phyloP scores from a whole-genome alignment of 1,284 basidiomycete species.

The Mycena sp. region DNA sequence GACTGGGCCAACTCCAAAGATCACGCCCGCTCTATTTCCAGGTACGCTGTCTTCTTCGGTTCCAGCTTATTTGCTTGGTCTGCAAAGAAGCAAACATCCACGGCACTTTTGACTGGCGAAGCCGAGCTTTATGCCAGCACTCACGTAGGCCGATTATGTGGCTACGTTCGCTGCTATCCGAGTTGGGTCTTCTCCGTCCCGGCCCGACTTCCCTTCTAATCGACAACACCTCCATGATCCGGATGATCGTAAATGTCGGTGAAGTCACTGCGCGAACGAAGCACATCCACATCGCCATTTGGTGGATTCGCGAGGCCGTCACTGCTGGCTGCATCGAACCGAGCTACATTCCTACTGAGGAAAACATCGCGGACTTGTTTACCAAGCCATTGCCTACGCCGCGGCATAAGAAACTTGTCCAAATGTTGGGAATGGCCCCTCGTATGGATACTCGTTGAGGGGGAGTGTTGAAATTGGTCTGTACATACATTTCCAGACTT shows the following conservation, averaged over 20 bases:
- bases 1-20: slow-evolving; percentile 24
- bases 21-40: slow-evolving; percentile 17
- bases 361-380: neutral
- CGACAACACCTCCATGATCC: slow-evolving; percentile 49
- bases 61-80: slow-evolving; percentile 35
- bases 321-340: neutral
- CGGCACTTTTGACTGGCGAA: slow-evolving; percentile 38
- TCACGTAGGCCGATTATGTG: slow-evolving; percentile 37
- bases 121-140: slow-evolving; percentile 38
- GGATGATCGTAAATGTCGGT: slow-evolving; percentile 39
- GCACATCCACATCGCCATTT: too few species aligned
- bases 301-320: too few species aligned
- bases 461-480: neutral
- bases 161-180: slow-evolving; percentile 37
- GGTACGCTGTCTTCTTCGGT: too few species aligned
- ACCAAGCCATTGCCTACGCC: neutral
- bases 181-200: slow-evolving; percentile 28
- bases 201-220: slow-evolving; percentile 33
- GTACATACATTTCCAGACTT: neutral
- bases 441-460: too few species aligned
- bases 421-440: neutral
- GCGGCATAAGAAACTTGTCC: neutral
- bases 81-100: slow-evolving; percentile 43
- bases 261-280: too few species aligned
- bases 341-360: neutral